Percentiles rank a stretch among this genome's conserved stretches.
Conservation (phyloP, 139 green algal species). For the Coelastrella sp. region DNA sequence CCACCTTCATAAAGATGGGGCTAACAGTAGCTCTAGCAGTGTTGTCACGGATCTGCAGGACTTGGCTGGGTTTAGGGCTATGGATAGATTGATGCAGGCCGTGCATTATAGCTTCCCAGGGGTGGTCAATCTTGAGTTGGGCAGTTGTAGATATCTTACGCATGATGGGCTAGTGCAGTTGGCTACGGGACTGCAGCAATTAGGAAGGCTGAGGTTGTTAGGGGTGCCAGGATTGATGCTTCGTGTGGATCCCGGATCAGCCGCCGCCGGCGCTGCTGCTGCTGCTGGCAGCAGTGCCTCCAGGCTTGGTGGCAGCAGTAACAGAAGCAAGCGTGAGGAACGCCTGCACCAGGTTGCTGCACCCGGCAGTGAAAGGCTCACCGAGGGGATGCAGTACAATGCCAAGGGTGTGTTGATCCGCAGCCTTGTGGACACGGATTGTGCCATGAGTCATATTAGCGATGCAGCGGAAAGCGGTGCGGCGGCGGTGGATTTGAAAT, state of each 20-base stretch:
- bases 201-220: neutral
- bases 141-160: slow-evolving; percentile 12
- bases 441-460: neutral
- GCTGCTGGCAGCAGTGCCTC: neutral
- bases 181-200: neutral
- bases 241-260: neutral
- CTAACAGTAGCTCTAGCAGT: too few species aligned
- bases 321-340: neutral
- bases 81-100: neutral
- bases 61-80: neutral
- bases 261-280: neutral
- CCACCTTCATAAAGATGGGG: too few species aligned
- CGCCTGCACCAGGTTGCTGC: neutral
- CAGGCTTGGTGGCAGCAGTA: neutral
- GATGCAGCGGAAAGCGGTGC: neutral
- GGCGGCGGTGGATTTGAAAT: neutral
- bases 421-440: neutral
- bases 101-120: neutral
- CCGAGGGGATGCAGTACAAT: neutral
- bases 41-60: too few species aligned
- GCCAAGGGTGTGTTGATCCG: neutral
- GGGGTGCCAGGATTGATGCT: neutral
- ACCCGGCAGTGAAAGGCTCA: neutral
- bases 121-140: neutral
- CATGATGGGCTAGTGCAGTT: neutral